phyloP scores from a whole-genome alignment of 306 rosid species.

The Vicia villosa region DNA sequence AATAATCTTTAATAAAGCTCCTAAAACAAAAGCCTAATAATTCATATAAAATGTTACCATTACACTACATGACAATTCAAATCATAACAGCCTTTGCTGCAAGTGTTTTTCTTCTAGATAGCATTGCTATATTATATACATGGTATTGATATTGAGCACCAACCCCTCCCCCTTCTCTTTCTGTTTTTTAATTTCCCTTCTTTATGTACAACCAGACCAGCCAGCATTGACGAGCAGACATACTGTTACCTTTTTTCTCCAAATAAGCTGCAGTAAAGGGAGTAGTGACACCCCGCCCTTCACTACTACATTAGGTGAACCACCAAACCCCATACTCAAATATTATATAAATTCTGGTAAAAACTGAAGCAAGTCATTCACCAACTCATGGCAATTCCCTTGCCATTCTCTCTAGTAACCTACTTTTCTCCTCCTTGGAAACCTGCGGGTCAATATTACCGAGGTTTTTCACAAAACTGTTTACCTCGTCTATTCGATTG shows the following conservation, averaged over 20 bases:
- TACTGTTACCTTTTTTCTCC: slow-evolving; percentile 22
- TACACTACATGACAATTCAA: slow-evolving; percentile 12
- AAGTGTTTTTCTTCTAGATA: slow-evolving; percentile 1
- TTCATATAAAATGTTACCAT: neutral
- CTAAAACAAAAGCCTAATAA: neutral
- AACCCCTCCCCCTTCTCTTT: slow-evolving; percentile 1
- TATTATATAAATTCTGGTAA: slow-evolving; percentile 29
- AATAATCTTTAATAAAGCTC: neutral
- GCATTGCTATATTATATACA: slow-evolving; percentile 27
- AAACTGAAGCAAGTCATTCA: slow-evolving; percentile 23
- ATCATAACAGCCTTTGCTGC: neutral
- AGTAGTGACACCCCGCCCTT: neutral
- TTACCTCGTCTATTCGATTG: slow-evolving; percentile 62
- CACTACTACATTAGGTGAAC: slow-evolving; percentile 20
- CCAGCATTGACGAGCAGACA: slow-evolving; percentile 17
- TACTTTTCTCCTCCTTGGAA: slow-evolving; percentile 52
- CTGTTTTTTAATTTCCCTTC: slow-evolving; percentile 27
- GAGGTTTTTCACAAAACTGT: slow-evolving; percentile 61
- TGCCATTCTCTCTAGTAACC: slow-evolving; percentile 65
- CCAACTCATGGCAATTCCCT: slow-evolving; percentile 55
- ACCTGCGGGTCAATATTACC: slow-evolving; percentile 60
- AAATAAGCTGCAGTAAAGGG: slow-evolving; percentile 17
- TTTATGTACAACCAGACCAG: slow-evolving; percentile 37
- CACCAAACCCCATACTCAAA: slow-evolving; percentile 30
- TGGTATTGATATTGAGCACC: slow-evolving; percentile 20